Evolutionary conservation across 495 filamentous ascomycete genomes (phyloP).

Genomic region (Aspergillus ellipticus): DNA sequence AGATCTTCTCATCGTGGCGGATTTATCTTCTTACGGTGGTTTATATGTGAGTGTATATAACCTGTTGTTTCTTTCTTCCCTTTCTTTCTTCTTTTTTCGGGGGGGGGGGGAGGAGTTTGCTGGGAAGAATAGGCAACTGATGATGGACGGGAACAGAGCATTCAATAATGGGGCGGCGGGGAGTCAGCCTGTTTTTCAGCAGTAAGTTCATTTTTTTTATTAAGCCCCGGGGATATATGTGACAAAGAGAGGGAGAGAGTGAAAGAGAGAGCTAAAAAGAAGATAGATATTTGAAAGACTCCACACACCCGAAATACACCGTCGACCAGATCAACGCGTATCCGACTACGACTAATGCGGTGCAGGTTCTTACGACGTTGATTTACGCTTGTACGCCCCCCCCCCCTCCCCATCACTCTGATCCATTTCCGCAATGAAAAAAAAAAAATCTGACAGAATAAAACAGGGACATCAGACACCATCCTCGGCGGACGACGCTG

Average conservation of each 20-base stretch:
- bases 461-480: slow-evolving; percentile 44
- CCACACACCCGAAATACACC: slow-evolving; percentile 34
- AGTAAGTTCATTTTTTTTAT: slow-evolving; percentile 18
- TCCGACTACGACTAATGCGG: slow-evolving; percentile 43
- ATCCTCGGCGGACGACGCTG: slow-evolving; percentile 51
- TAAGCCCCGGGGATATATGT: neutral
- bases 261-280: too few species aligned
- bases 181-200: slow-evolving; percentile 35
- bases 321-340: slow-evolving; percentile 44
- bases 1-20: slow-evolving; percentile 53
- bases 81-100: too few species aligned
- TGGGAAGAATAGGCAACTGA: neutral
- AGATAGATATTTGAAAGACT: slow-evolving; percentile 38
- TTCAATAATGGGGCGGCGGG: slow-evolving; percentile 37
- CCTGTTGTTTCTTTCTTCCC: too few species aligned
- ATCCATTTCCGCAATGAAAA: too few species aligned
- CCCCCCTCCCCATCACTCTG: neutral
- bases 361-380: slow-evolving; percentile 46
- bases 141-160: slow-evolving; percentile 16
- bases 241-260: too few species aligned
- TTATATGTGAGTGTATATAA: slow-evolving; percentile 32
- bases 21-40: slow-evolving; percentile 44
- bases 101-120: too few species aligned
- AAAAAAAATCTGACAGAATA: neutral
- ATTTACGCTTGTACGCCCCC: slow-evolving; percentile 40